phyloP scores from a whole-genome alignment of 148 eudicot species.

The Camellia sinensis region DNA sequence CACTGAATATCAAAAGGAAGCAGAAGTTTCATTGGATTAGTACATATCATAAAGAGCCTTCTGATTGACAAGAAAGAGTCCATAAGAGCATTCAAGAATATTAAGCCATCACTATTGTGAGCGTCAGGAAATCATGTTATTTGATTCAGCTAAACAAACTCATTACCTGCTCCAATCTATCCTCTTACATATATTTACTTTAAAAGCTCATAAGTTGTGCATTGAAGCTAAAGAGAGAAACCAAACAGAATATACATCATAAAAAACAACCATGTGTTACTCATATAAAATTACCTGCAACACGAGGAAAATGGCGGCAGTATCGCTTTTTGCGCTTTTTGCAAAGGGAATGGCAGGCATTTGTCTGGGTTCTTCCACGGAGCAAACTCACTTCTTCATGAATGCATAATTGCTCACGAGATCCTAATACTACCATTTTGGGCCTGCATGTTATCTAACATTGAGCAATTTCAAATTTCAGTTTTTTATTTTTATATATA shows the following conservation, averaged over 20 bases:
- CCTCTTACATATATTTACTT: not conserved
- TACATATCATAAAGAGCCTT: not conserved
- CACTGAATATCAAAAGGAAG: slow-evolving; percentile 12
- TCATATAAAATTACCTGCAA: slow-evolving; percentile 46
- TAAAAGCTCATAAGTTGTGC: not conserved
- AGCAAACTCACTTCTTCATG: slow-evolving; percentile 80
- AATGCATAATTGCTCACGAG: slow-evolving; percentile 97
- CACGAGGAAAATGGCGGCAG: slow-evolving; percentile 68
- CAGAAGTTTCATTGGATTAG: not conserved
- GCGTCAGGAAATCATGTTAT: not conserved
- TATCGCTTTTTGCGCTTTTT: slow-evolving; percentile 53
- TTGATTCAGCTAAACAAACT: not conserved
- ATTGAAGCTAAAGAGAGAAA: not conserved
- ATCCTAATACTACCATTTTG: slow-evolving; percentile 92
- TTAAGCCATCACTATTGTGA: not conserved
- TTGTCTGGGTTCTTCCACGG: slow-evolving; percentile 80
- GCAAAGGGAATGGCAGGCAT: slow-evolving; percentile 78
- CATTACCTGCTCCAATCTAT: not conserved
- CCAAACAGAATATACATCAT: not conserved
- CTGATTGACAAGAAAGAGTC: not conserved
- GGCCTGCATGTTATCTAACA: slow-evolving; percentile 59
- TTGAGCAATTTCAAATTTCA: not conserved
- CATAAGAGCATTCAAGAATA: not conserved
- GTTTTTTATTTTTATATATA: not conserved
- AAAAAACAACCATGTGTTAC: not conserved